Percentiles rank a stretch among this genome's conserved stretches.
Conservation (phyloP, 768 basidiomycete species). For the Trametes elegans region DNA sequence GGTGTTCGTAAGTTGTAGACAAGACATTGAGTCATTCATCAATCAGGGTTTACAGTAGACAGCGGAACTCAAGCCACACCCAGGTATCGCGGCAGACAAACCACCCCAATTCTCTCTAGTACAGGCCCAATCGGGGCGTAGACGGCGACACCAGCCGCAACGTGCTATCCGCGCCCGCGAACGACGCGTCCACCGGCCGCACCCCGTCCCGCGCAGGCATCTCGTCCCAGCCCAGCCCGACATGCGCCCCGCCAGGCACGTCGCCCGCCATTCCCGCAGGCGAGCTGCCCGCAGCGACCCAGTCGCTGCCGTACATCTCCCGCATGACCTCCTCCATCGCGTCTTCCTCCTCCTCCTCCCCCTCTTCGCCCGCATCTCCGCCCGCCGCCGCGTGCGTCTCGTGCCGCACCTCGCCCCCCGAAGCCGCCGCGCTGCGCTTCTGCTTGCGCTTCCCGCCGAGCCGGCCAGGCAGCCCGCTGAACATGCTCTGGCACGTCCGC, state of each 20-base stretch:
- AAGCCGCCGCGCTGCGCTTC: not conserved
- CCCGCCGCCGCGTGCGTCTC: not conserved
- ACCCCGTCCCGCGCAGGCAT: not conserved
- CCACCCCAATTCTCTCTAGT: not conserved
- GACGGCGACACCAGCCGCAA: conserved; percentile 22
- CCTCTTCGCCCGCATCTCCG: too few species aligned
- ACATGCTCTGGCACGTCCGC: conserved; percentile 22
- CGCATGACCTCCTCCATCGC: conserved; percentile 29
- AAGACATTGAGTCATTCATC: too few species aligned
- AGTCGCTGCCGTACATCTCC: conserved; percentile 27
- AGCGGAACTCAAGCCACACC: too few species aligned
- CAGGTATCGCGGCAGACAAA: too few species aligned
- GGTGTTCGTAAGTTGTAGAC: too few species aligned
- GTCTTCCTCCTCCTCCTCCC: conserved; percentile 14
- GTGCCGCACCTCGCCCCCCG: not conserved
- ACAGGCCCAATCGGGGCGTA: conserved; percentile 8
- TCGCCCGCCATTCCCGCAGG: not conserved
- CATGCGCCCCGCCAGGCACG: not conserved
- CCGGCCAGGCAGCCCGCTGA: conserved; percentile 1
- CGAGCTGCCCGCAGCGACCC: conserved; percentile 21
- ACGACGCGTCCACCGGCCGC: conserved; percentile 15
- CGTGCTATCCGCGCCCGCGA: conserved; percentile 19
- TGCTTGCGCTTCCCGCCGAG: conserved; percentile 8
- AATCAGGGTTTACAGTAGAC: too few species aligned
- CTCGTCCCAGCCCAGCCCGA: conserved; percentile 12